phyloP scores from a whole-genome alignment of 2,329 filamentous ascomycete species.

The Calonectria pseudoturangicola region DNA sequence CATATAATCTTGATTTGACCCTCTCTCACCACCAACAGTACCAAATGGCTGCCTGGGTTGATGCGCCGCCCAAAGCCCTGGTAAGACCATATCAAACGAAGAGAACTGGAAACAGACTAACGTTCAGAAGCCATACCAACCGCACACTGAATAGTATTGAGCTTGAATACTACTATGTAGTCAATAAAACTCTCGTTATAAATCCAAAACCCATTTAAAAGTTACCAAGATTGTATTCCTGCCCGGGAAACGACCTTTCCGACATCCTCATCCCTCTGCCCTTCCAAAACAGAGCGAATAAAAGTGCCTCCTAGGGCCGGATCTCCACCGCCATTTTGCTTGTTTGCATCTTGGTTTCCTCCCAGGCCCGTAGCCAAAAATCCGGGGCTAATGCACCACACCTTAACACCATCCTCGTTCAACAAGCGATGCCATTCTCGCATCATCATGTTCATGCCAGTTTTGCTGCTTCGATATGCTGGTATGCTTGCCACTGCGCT shows the following conservation, averaged over 20 bases:
- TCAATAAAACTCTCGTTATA: background rate
- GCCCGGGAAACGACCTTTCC: conserved; percentile 52
- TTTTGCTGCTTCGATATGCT: conserved; percentile 33
- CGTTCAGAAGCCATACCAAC: background rate
- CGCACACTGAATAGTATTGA: background rate
- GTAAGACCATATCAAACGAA: background rate
- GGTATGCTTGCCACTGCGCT: background rate
- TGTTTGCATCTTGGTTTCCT: conserved; percentile 14
- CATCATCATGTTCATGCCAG: conserved; percentile 39
- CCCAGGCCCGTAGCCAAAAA: conserved; percentile 35
- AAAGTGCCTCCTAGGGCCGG: conserved; percentile 51
- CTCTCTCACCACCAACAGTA: conserved; percentile 30
- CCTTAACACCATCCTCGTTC: conserved; percentile 35
- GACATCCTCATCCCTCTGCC: conserved; percentile 63
- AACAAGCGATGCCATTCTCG: conserved; percentile 31
- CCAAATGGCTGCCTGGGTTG: conserved; percentile 40
- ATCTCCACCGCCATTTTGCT: conserved; percentile 34
- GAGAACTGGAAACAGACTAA: background rate
- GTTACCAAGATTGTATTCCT: conserved; percentile 25
- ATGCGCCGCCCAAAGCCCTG: conserved; percentile 38
- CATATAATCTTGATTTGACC: conserved; percentile 36
- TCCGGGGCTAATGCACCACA: conserved; percentile 35
- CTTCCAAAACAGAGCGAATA: conserved; percentile 63
- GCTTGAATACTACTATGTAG: background rate
- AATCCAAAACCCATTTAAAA: too few species aligned